Evolutionary conservation across 768 basidiomycete genomes (phyloP).

Genomic region (Tephrocybe sp.): DNA sequence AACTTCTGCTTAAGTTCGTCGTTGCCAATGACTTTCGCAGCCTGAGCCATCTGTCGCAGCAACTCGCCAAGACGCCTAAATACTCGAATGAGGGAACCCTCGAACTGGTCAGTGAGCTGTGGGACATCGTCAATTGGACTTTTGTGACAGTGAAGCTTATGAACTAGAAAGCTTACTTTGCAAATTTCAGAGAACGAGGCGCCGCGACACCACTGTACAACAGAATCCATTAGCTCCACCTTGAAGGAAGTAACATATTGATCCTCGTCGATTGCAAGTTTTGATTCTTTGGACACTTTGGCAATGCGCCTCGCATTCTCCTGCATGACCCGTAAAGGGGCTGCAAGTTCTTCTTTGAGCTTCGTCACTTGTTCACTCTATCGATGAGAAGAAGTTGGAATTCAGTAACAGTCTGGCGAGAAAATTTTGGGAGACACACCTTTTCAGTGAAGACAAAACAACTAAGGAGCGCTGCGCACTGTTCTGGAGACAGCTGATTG

Average conservation of each 20-base stretch:
- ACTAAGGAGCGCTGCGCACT: constrained; percentile 90
- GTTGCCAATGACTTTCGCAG: constrained; percentile 96
- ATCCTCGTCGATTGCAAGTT: constrained; percentile 85
- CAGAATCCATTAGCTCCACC: constrained; percentile 98
- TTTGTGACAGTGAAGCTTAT: background rate
- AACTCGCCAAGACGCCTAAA: constrained; percentile 95
- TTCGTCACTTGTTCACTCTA: constrained; percentile 86
- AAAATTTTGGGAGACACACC: constrained; percentile 38
- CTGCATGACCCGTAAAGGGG: constrained; percentile 92
- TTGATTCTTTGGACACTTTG: constrained; percentile 94
- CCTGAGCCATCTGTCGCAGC: constrained; percentile 92
- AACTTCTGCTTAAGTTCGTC: constrained; percentile 93
- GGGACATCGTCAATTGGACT: background rate
- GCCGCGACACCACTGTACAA: constrained; percentile 97
- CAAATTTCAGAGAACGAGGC: constrained; percentile 95
- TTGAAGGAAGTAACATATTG: constrained; percentile 98
- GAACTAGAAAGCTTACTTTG: constrained; percentile 59
- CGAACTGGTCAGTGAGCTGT: constrained; percentile 96
- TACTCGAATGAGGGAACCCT: constrained; percentile 94
- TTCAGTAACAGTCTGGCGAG: background rate
- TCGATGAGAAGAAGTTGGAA: background rate
- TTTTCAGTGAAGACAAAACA: constrained; percentile 99
- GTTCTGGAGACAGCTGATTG: constrained; percentile 86
- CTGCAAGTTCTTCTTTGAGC: constrained; percentile 91
- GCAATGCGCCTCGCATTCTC: constrained; percentile 94